Evolutionary conservation across 106 monocot genomes (phyloP).

Genomic region (Acorus calamus): DNA sequence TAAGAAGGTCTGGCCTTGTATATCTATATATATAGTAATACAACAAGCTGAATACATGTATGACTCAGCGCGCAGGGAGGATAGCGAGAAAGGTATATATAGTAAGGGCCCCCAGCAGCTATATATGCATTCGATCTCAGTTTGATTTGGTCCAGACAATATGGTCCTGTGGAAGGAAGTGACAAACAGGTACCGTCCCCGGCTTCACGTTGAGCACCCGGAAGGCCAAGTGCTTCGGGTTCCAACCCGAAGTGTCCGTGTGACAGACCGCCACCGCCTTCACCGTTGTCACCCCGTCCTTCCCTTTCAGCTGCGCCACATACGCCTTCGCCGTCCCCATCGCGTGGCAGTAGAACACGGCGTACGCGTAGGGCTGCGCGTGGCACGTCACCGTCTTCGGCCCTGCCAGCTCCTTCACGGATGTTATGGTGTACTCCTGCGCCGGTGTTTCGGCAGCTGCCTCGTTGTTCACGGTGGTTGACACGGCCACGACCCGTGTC

Average conservation of each 20-base stretch:
- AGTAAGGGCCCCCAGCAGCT: no score
- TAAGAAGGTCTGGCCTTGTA: no score
- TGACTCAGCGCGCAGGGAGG: no score
- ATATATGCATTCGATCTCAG: not conserved
- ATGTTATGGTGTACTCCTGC: slow-evolving; percentile 15
- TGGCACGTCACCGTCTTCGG: slow-evolving; percentile 32
- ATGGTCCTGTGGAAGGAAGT: slow-evolving; percentile 40
- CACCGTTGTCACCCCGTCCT: slow-evolving; percentile 13
- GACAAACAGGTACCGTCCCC: slow-evolving; percentile 32
- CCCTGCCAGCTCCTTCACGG: not conserved
- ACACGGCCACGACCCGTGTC: slow-evolving; percentile 5
- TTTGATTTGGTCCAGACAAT: slow-evolving; percentile 20
- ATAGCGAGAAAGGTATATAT: not conserved
- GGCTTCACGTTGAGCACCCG: slow-evolving; percentile 40
- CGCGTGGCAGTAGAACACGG: slow-evolving; percentile 35
- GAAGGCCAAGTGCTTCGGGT: slow-evolving; percentile 37
- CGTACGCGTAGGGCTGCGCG: slow-evolving; percentile 20
- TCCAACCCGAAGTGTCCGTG: slow-evolving; percentile 33
- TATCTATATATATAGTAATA: no score
- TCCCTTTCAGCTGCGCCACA: slow-evolving; percentile 15
- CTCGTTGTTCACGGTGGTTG: slow-evolving; percentile 7
- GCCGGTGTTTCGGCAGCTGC: not conserved
- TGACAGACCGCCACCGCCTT: slow-evolving; percentile 29
- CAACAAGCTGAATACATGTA: no score
- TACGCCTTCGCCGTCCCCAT: slow-evolving; percentile 17